Evolutionary conservation across 192 early-diverging fungal genomes (phyloP).

Genomic region (Coemansia sp.): DNA sequence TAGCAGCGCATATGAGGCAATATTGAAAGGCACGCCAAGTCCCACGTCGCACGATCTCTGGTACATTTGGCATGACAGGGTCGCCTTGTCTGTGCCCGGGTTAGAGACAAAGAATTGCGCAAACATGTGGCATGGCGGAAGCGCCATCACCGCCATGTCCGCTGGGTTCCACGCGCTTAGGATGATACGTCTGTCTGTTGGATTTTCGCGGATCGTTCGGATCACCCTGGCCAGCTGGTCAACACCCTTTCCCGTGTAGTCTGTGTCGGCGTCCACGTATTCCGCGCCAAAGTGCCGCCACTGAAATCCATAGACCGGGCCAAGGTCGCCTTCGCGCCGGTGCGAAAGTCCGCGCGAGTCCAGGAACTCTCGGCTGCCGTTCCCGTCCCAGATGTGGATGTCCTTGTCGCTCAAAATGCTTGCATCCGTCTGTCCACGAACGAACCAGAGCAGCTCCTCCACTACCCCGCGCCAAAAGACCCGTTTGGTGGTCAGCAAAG

Average conservation of each 20-base stretch:
- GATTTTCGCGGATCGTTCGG: slow-evolving; percentile 77
- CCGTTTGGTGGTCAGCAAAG: slow-evolving; percentile 93
- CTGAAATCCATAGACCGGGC: slow-evolving; percentile 97
- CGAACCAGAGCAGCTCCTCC: slow-evolving; percentile 96
- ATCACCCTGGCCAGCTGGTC: slow-evolving; percentile 92
- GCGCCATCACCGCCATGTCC: slow-evolving; percentile 86
- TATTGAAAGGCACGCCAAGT: slow-evolving; percentile 97
- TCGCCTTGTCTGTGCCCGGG: slow-evolving; percentile 54
- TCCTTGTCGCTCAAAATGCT: slow-evolving; percentile 72
- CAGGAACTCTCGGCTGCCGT: slow-evolving; percentile 88
- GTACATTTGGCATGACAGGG: slow-evolving; percentile 91
- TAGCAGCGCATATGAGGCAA: slow-evolving; percentile 92
- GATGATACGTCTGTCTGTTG: slow-evolving; percentile 89
- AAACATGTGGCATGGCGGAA: slow-evolving; percentile 97
- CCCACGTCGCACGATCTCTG: slow-evolving; percentile 96
- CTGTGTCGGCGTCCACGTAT: slow-evolving; percentile 77
- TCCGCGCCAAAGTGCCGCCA: slow-evolving; percentile 98
- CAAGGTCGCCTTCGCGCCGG: slow-evolving; percentile 83
- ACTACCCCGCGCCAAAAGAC: slow-evolving; percentile 87
- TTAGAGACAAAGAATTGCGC: slow-evolving; percentile 95
- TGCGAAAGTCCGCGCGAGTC: slow-evolving; percentile 76
- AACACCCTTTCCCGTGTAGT: slow-evolving; percentile 89
- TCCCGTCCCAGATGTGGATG: slow-evolving; percentile 85
- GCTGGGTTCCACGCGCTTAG: slow-evolving; percentile 97
- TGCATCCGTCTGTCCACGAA: slow-evolving; percentile 85